A percentile compares a stretch with the other conserved stretches of the same genome.
Evolutionary conservation across 2,329 filamentous ascomycete species (phyloP).

Genomic region (Fusarium fujikuroi): DNA sequence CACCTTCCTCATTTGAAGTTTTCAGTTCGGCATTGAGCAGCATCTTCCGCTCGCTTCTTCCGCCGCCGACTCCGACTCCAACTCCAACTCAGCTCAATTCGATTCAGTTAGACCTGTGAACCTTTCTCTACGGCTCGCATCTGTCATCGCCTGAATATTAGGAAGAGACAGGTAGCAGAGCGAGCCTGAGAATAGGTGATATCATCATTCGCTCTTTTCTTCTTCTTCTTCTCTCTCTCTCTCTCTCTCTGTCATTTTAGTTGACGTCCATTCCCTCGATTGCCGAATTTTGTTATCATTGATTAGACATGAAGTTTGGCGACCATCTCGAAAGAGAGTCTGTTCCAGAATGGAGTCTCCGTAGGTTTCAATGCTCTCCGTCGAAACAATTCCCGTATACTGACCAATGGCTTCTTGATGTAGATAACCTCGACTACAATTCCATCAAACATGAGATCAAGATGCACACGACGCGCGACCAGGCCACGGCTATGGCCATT

Average conservation of each 20-base stretch:
- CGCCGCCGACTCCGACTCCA: neutral
- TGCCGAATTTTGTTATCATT: neutral
- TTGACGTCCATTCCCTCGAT: neutral
- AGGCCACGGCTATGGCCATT: conserved; percentile 76
- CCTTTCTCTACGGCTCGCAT: conserved; percentile 15
- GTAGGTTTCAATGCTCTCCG: conserved; percentile 57
- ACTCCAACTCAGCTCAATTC: conserved; percentile 7
- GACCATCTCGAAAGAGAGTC: conserved; percentile 76
- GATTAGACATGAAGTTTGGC: conserved; percentile 54
- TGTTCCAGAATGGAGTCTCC: conserved; percentile 83
- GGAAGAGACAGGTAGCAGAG: neutral
- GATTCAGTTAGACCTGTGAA: neutral
- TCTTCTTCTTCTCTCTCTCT: neutral
- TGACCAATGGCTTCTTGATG: conserved; percentile 46
- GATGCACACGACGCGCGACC: conserved; percentile 76
- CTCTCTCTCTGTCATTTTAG: neutral
- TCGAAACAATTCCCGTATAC: neutral
- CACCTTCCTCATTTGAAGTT: neutral
- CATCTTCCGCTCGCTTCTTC: conserved; percentile 25
- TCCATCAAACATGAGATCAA: conserved; percentile 88
- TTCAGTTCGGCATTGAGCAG: conserved; percentile 17
- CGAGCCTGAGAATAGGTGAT: conserved; percentile 2
- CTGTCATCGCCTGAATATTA: neutral
- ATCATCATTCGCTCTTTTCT: neutral
- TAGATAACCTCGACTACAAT: conserved; percentile 91